phyloP scores from a whole-genome alignment of 75 land plant species.

The Isoetes taiwanensis region DNA sequence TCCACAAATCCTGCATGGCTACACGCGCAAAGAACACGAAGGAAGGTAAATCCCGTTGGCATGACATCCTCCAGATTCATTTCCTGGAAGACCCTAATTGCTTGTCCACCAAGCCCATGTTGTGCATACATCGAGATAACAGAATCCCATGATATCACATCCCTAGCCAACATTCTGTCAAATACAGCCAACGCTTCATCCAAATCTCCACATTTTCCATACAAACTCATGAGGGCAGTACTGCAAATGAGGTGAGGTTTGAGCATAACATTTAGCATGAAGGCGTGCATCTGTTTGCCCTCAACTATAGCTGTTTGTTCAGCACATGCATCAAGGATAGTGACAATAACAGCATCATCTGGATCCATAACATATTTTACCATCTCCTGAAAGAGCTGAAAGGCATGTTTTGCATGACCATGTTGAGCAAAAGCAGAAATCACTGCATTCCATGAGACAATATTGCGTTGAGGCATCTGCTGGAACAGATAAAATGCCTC shows the following conservation, averaged over 20 bases:
- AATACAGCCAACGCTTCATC: slow-evolving; percentile 4
- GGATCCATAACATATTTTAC: neutral
- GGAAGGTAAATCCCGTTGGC: slow-evolving; percentile 2
- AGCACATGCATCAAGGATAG: neutral
- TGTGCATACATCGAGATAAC: slow-evolving; percentile 10
- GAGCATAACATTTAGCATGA: neutral
- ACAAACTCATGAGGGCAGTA: slow-evolving; percentile 5
- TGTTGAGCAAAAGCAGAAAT: slow-evolving; percentile 6
- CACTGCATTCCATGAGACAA: slow-evolving; percentile 13
- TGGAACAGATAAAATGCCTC: slow-evolving; percentile 4
- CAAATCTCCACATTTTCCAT: slow-evolving; percentile 14
- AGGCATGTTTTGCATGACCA: neutral
- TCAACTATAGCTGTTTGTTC: neutral
- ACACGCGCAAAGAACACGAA: slow-evolving; percentile 8
- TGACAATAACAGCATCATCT: too few relatives aligned
- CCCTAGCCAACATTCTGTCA: neutral
- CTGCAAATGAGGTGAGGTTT: neutral
- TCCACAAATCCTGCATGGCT: neutral
- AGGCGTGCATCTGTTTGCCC: slow-evolving; percentile 13
- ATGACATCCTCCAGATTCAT: neutral
- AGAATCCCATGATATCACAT: slow-evolving; percentile 9
- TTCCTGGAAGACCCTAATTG: neutral
- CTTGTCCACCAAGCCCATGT: slow-evolving; percentile 1
- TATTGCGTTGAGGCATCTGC: neutral
- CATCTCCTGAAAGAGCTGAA: slow-evolving; percentile 8